A percentile compares a stretch with the other conserved stretches of the same genome.
Conservation (phyloP, 2,329 filamentous ascomycete species). For the Ophiostoma ulmi region DNA sequence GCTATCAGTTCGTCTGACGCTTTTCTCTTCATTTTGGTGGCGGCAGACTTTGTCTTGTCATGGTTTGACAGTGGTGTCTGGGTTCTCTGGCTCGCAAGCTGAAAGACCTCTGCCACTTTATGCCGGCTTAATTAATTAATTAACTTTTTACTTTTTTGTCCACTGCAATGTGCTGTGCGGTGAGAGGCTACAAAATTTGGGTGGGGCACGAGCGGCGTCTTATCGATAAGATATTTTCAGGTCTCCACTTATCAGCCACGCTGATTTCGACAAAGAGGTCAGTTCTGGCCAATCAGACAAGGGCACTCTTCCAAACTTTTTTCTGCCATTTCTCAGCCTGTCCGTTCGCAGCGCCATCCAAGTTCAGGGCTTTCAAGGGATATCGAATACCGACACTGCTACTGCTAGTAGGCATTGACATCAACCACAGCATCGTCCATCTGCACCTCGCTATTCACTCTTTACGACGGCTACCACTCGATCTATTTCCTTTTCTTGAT, state of each 20-base stretch:
- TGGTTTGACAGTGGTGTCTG: not conserved
- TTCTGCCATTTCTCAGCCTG: constrained; percentile 15
- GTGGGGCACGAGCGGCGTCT: constrained; percentile 15
- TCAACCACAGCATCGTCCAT: constrained; percentile 1
- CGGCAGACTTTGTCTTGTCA: not conserved
- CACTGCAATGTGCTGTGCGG: constrained; percentile 8
- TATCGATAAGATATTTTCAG: constrained; percentile 26
- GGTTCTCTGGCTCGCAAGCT: not conserved
- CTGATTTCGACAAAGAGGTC: not conserved
- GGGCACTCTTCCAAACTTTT: constrained; percentile 23
- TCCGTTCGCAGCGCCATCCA: not conserved
- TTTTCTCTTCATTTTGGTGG: constrained; percentile 26
- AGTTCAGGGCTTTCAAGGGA: not conserved
- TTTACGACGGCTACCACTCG: not conserved
- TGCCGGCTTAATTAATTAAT: constrained; percentile 2
- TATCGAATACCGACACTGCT: not conserved
- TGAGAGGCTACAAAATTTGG: constrained; percentile 2
- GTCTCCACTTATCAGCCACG: constrained; percentile 15
- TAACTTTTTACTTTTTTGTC: constrained; percentile 1
- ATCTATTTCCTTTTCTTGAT: not conserved
- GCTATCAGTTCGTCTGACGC: constrained; percentile 22
- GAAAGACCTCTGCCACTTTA: not conserved
- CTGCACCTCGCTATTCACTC: not conserved
- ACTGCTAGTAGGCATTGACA: not conserved
- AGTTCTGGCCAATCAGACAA: constrained; percentile 18